Base-by-base conservation (phyloP, 768 basidiomycete genomes). In the Trametopsis cervina region DNA sequence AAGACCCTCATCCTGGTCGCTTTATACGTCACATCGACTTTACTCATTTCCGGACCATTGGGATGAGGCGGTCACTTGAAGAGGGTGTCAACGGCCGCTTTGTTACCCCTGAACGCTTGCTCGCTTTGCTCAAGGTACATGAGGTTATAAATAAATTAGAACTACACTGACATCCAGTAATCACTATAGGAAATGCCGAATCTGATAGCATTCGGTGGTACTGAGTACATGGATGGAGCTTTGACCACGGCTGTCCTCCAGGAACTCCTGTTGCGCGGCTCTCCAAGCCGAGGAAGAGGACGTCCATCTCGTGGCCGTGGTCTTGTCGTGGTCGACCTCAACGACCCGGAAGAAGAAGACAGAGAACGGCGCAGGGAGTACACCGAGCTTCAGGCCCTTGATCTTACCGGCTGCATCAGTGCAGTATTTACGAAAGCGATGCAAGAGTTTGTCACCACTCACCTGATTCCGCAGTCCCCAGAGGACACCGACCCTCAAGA, bases 171-270 rank as follows among this genome's bases (percentile, higher is more conserved):
- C n/a, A n/a, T n/a, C n/a, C n/a, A n/a, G n/a, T n/a, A n/a, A n/a
- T n/a, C n/a, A n/a, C n/a, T 52, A 21, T 60, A 94, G 90, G 91
- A 95, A 76, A 81, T 85, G 68, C 89, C 91, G 0, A 92, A 92
- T 54, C 70, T 98, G 10, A 73, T 73, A 15, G 76, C 82, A 7
- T 91, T 99, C 54, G 94, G 94, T n/a, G 93, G 91, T 4, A 97
- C 95, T 2, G 95, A 99, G 64, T 99, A 97, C 63, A 97, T 99
- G 89, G 95, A 99, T 56, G 85, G 89, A 3, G 85, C 95, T 0
- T 72, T 99, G 36, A 89, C 85, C 11, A 69, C 88, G 13, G 73
- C 83, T 0, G 93, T 98, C 15, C 70, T 99, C 10, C 87, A 83
- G 46, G 95, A 97, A 60, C 69, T 99, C 15, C 82, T 99, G 58